Conservation (phyloP, 345 rosid species). For the Aurinia saxatilis region DNA sequence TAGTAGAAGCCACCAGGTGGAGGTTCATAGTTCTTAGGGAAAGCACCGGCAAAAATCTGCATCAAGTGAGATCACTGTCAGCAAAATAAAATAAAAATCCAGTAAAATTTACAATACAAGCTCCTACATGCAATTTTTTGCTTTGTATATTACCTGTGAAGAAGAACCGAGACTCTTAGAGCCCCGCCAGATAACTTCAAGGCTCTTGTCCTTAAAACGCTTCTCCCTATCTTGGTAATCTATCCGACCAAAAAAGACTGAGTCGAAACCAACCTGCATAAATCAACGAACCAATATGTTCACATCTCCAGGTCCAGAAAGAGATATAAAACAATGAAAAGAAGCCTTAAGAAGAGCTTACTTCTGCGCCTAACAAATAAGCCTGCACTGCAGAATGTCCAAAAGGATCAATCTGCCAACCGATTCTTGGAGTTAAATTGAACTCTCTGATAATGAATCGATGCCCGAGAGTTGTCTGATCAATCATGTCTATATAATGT, state of each 20-base stretch:
- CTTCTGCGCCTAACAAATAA: conserved; percentile 91
- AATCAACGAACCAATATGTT: conserved; percentile 17
- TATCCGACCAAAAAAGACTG: conserved; percentile 83
- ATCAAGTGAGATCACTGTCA: conserved; percentile 11
- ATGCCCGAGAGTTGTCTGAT: conserved; percentile 96
- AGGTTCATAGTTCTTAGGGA: conserved; percentile 86
- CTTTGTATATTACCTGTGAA: conserved; percentile 46
- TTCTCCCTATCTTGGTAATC: conserved; percentile 92
- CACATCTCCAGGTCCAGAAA: background rate
- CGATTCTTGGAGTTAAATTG: conserved; percentile 85
- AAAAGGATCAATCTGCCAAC: conserved; percentile 99
- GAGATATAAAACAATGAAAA: background rate
- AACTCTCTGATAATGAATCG: conserved; percentile 68
- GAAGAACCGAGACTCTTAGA: conserved; percentile 88
- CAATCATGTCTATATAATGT: conserved; percentile 96
- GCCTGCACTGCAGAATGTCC: conserved; percentile 99
- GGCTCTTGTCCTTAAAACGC: conserved; percentile 76
- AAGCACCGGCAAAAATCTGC: conserved; percentile 96
- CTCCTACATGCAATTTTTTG: background rate
- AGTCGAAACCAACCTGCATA: conserved; percentile 84
- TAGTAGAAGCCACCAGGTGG: conserved; percentile 93
- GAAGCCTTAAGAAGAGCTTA: conserved; percentile 18
- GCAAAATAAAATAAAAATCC: background rate
- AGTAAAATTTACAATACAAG: background rate
- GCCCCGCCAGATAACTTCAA: conserved; percentile 93